phyloP scores from a whole-genome alignment of 148 eudicot genomes.

The Fagopyrum tataricum region DNA sequence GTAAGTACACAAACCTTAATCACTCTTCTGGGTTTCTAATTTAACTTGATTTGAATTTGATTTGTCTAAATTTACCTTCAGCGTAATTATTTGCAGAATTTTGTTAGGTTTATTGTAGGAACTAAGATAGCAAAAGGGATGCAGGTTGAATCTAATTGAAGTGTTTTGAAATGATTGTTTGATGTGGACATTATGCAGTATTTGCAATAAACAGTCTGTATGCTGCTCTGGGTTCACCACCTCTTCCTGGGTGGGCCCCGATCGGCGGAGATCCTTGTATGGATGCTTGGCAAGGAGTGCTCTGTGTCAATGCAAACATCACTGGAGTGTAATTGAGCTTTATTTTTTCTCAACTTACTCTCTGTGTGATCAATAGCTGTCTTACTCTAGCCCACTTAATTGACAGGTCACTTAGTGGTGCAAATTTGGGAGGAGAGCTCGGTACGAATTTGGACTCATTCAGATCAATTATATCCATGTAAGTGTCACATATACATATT shows the following conservation, averaged over 20 bases:
- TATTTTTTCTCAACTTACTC: background rate
- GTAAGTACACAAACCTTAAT: constrained; percentile 26
- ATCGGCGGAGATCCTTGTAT: constrained; percentile 87
- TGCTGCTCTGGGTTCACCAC: constrained; percentile 70
- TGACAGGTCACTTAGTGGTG: constrained; percentile 16
- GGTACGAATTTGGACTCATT: constrained; percentile 16
- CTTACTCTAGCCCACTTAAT: background rate
- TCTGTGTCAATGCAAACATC: constrained; percentile 73
- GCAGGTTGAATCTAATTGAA: background rate
- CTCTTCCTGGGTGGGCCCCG: constrained; percentile 70
- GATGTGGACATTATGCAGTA: constrained; percentile 32
- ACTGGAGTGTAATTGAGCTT: constrained; percentile 50
- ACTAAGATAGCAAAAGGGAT: background rate
- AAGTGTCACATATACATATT: constrained; percentile 5
- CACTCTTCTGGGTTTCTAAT: background rate
- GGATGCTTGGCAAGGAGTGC: constrained; percentile 90
- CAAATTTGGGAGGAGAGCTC: constrained; percentile 17
- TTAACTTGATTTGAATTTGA: background rate
- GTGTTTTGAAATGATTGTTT: background rate
- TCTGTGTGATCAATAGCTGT: background rate
- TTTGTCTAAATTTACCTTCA: background rate
- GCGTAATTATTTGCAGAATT: background rate
- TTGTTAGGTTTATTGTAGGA: background rate
- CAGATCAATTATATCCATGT: constrained; percentile 15
- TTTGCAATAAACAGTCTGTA: constrained; percentile 70